Evolutionary conservation across 2,329 filamentous ascomycete genomes (phyloP), one percentile per base, ranked within the genome.

Genomic region (Paraphaeosphaeria minitans): DNA sequence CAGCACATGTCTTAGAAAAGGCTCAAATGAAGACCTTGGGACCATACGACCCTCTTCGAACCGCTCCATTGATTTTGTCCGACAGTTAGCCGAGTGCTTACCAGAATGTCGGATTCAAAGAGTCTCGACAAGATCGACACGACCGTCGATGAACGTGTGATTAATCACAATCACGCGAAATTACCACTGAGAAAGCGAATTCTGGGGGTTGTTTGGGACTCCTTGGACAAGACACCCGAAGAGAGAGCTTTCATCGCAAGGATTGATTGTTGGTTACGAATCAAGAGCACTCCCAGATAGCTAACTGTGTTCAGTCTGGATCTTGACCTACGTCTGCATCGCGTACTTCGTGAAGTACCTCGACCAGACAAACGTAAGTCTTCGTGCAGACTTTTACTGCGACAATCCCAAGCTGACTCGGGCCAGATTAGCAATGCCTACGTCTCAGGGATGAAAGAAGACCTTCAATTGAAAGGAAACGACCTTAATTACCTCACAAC

Each of bases 361-460:
- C 3, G 57, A 59, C 41, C 57, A 63, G 22, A 63, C 55, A 13
- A 63, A 63, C 70, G 39, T 42, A 21, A 10, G n/a, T 22, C 39
- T 19, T 42, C 39, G 14, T 41, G 12, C 39, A 42, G n/a, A 2
- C 8, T 6, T 12, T 8, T 9, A 21, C 8, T n/a, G 13, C n/a
- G n/a, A 21, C 2, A 6, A 42, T 22, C 10, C n/a, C 8, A 3
- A 2, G 19, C n/a, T 42, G 9, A 42, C 39, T 10, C 4, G 1
- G n/a, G 3, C 8, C n/a, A 42, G 39, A 42, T 42, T 58, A 69
- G 64, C 52, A 68, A 62, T 58, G 57, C 62, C 31, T 62, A 64
- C 47, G 59, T 65, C 7, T 27, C 22, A 10, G 43, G 43, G 3
- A 46, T 46, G 43, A 24, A 46, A 29, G 43, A 46, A 8, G 43